Base-by-base conservation (phyloP, 495 filamentous ascomycete species). In the Penicillium herquei region DNA sequence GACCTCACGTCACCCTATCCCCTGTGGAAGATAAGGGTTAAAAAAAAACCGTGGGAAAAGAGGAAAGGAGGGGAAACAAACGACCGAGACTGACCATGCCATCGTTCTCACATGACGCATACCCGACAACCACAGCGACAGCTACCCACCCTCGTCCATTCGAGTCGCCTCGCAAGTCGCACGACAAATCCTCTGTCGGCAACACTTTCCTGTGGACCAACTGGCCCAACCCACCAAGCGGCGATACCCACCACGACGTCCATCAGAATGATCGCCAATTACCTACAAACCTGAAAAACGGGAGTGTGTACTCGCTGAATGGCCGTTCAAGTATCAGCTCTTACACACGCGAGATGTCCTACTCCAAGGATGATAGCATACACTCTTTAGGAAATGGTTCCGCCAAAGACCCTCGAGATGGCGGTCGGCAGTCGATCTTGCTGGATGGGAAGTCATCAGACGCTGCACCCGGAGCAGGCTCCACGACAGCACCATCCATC, bases 341-440 rank as follows among this genome's bases (percentile, higher is more conserved):
- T 8, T 78, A 80, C 52, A 80, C 72, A 49, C 76, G 74, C 59
- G 79, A 81, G 13, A 65, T 70, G 57, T 67, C 67, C 21, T 72
- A 70, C 43, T 82, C 81, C 40, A 79, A 76, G 52, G 79, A 82
- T 61, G 78, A 73, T 42, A 84, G 80, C 62, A 72, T 76, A 51
- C 64, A 77, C 34, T 84, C 82, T 14, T 54, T 81, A 52, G 74
- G 70, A 49, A 82, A 78, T 56, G 77, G 69, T 30, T 72, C 69
- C 39, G 49, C 57, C 17, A 73, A 67, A 59, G 76, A 79, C 55
- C 47, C 52, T 35, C 68, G 66, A 49, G 71, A 84, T 39, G 60
- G 67, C 41, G 71, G 69, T 52, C 68, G 75, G 56, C 65, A 68
- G 16, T 66, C 72, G n/a, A 65, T 67, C 16, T 71, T 66, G 54